Base-by-base conservation (phyloP, 306 rosid genomes). In the Hylodesmum podocarpum region DNA sequence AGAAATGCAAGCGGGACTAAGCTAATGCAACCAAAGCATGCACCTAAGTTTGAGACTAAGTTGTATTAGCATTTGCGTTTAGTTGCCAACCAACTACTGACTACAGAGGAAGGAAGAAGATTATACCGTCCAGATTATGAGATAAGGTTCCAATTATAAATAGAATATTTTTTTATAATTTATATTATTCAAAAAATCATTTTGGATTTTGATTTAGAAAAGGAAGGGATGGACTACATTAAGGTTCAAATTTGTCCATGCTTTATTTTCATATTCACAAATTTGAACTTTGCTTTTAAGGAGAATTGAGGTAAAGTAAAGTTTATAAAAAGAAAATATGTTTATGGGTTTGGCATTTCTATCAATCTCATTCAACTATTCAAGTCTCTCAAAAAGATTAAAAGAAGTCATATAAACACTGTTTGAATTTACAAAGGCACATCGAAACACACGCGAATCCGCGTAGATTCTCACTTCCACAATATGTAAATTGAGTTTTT, bases 71-170 rank as follows among this genome's bases (percentile, higher is more conserved):
- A 51, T 18, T 15, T 15, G 36, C n/a, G 9, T 19, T 46, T 31
- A 28, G 13, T 43, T 24, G 25, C 66, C 75, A 66, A 58, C 77
- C 67, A 59, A 76, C 81, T 74, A 39, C 69, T 62, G 61, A 50
- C 68, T 50, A 19, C 36, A 3, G 22, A 28, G 1, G 3, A 28
- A 28, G 10, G 2, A 51, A 14, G 16, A 72, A 21, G 73, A 71
- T 5, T 36, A n/a, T n/a, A n/a, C 51, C 44, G 55, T 71, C 43
- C 51, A 33, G 13, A 6, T 41, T 78, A 21, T n/a, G n/a, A n/a
- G n/a, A n/a, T n/a, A n/a, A n/a, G n/a, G 37, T 33, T 33, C 6
- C 6, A 33, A 33, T 3, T 33, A 4, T 33, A 3, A 3, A 2
- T 33, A 33, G 3, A 13, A 28, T 59, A 14, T 0, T n/a, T 18